Conservation (phyloP, 257 asterid species). For the Solanum tacnaense region DNA sequence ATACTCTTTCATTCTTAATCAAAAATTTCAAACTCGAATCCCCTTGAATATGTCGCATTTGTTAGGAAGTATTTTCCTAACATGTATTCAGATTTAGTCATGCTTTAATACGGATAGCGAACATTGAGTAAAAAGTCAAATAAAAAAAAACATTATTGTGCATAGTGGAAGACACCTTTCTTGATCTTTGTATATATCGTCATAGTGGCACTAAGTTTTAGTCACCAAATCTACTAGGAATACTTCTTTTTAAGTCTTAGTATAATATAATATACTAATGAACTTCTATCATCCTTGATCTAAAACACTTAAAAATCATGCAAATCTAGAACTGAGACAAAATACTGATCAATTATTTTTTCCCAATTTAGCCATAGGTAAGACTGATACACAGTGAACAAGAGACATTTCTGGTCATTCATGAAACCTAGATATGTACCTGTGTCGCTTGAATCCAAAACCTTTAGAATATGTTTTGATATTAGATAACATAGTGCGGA, state of each 20-base stretch:
- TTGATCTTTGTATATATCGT: not conserved
- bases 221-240: not conserved
- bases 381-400: not conserved
- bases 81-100: not conserved
- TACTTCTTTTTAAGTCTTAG: not conserved
- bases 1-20: accelerated
- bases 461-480: not conserved
- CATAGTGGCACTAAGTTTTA: not conserved
- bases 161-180: not conserved
- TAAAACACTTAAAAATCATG: not conserved
- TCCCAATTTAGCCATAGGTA: not conserved
- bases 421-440: not conserved
- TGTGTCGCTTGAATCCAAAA: not conserved
- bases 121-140: too few species aligned
- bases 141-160: not conserved
- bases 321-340: not conserved
- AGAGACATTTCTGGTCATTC: not conserved
- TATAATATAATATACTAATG: not conserved
- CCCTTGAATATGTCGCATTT: not conserved
- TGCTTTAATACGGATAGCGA: too few species aligned
- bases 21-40: accelerated
- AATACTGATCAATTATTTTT: not conserved
- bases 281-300: not conserved
- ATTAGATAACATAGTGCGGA: not conserved
- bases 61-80: not conserved